phyloP scores from a whole-genome alignment of 2,329 filamentous ascomycete species.

The Xylariaceae sp. region DNA sequence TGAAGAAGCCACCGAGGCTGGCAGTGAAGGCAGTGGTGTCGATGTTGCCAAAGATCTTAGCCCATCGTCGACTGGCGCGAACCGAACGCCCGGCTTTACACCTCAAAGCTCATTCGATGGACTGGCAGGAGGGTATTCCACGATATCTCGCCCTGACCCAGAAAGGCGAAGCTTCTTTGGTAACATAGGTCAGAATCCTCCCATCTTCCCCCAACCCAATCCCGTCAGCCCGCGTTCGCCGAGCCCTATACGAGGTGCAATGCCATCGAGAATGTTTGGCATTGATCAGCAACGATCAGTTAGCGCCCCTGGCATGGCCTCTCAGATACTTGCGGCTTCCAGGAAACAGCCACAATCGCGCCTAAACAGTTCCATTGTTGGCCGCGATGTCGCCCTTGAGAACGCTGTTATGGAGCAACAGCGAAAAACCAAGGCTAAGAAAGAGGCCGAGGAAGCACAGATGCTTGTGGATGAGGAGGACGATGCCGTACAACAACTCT shows the following conservation, averaged over 20 bases:
- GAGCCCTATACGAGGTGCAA: conserved; percentile 69
- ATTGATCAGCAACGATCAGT: conserved; percentile 63
- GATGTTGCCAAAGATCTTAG: conserved; percentile 71
- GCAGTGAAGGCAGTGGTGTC: conserved; percentile 65
- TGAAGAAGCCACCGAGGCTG: conserved; percentile 55
- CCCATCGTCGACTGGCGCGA: conserved; percentile 53
- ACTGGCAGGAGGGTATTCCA: conserved; percentile 55
- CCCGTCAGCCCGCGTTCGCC: conserved; percentile 72
- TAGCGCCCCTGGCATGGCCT: conserved; percentile 65
- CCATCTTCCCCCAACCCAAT: conserved; percentile 61
- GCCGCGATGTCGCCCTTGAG: conserved; percentile 48
- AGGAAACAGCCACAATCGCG: conserved; percentile 47
- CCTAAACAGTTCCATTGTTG: conserved; percentile 49
- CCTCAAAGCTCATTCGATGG: conserved; percentile 65
- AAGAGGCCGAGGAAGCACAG: conserved; percentile 63
- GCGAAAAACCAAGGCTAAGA: conserved; percentile 58
- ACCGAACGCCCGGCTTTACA: conserved; percentile 58
- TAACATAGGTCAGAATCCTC: conserved; percentile 56
- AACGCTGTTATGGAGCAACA: conserved; percentile 59
- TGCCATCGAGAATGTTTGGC: conserved; percentile 57
- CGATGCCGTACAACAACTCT: conserved; percentile 68
- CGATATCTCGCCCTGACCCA: conserved; percentile 54
- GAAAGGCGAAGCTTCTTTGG: conserved; percentile 57
- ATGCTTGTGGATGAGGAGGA: conserved; percentile 72
- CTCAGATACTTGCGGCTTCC: conserved; percentile 55